Evolutionary conservation across 2,329 filamentous ascomycete genomes (phyloP).

Genomic region (Colletotrichum cuscutae): DNA sequence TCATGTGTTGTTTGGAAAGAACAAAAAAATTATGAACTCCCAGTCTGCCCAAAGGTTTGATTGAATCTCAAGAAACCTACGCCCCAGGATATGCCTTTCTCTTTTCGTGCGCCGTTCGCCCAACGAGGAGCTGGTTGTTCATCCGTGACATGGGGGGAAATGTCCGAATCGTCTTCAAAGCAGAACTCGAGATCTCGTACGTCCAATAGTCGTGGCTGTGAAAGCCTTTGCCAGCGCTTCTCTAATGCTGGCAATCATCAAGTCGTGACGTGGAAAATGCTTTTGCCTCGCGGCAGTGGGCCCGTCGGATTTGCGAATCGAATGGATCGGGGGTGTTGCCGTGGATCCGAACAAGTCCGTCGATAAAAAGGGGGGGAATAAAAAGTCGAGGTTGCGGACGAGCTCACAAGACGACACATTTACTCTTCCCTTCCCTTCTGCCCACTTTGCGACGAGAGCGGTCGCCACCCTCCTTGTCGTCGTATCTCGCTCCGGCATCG

Average conservation of each 20-base stretch:
- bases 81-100: conserved; percentile 36
- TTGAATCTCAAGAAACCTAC: conserved; percentile 35
- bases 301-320: conserved; percentile 27
- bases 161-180: conserved; percentile 35
- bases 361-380: conserved; percentile 6
- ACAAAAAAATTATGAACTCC: conserved; percentile 30
- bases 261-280: conserved; percentile 36
- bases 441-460: conserved; percentile 32
- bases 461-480: conserved; percentile 34
- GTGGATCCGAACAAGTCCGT: conserved; percentile 28
- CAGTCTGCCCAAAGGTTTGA: conserved; percentile 34
- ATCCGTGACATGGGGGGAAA: conserved; percentile 29
- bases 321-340: conserved; percentile 15
- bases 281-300: conserved; percentile 31
- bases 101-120: conserved; percentile 38
- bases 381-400: background rate
- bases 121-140: conserved; percentile 32
- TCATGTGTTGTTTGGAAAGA: conserved; percentile 34
- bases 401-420: conserved; percentile 36
- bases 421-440: conserved; percentile 35
- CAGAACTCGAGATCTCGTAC: conserved; percentile 34
- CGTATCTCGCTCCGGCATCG: conserved; percentile 29
- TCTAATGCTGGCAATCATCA: conserved; percentile 37
- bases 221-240: conserved; percentile 33
- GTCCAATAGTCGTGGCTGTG: conserved; percentile 34